Evolutionary conservation across 2,329 filamentous ascomycete genomes (phyloP), one percentile per base, ranked within the genome.

Genomic region (Calonectria hawksworthii): DNA sequence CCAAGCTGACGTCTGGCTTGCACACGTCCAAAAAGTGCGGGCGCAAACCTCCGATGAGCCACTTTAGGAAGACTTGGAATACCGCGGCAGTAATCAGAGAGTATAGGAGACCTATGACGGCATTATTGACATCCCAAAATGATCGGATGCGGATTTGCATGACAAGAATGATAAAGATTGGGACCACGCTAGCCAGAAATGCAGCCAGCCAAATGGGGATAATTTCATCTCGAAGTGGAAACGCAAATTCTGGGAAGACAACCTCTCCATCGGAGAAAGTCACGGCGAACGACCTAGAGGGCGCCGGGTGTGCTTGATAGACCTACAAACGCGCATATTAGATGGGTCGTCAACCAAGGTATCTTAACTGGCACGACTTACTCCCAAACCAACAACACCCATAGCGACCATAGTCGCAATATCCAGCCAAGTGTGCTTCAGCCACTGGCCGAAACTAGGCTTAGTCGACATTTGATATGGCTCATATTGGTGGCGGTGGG

Each of bases 11-110:
- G 32, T 84, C 83, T 0, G 93, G 94, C 83, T 93, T 90, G 88
- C 93, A 95, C 68, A 94, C 93, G 28, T 88, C 88, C 26, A 95
- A 88, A 86, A 95, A 95, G 83, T 94, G 92, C 1, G 93, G 93
- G n/a, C 93, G 89, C 26, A 94, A 86, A 18, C 93, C 93, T 18
- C 94, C 94, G 76, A 95, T 94, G 52, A 95, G 89, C 89, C 90
- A 93, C 85, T 95, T 95, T 82, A 95, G 80, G 81, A 95, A 93
- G 77, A 95, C 93, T 81, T 95, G 94, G 86, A 95, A 94, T 65
- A 95, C 91, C n/a, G 93, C 92, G 4, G 92, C 92, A 8, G 89
- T 87, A 84, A 95, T 94, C 76, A 95, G 88, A 0, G 91, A 88
- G 86, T 95, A 95, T 0, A 95, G 85, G 0, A 95, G 89, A 18